A percentile compares a stretch with the other conserved stretches of the same genome.
Evolutionary conservation across 2,329 filamentous ascomycete species (phyloP).

Genomic region (Lasiodiplodia sp.): DNA sequence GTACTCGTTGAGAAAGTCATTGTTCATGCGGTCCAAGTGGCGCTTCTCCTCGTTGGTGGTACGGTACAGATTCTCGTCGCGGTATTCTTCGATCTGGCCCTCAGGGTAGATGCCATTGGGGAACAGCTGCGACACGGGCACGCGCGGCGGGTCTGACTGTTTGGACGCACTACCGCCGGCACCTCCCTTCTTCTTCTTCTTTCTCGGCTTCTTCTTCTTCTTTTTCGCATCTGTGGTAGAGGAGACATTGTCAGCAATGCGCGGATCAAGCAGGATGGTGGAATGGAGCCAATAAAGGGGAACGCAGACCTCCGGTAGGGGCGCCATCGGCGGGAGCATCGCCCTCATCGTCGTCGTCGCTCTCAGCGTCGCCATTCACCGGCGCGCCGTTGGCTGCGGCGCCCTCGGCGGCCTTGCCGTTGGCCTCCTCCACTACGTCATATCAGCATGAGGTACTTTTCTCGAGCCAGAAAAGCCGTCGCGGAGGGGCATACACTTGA

Average conservation of each 20-base stretch:
- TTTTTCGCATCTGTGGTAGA: slow-evolving; percentile 69
- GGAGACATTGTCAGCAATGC: slow-evolving; percentile 29
- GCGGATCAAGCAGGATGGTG: not conserved
- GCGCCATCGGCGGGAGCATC: slow-evolving; percentile 50
- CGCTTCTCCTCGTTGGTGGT: slow-evolving; percentile 87
- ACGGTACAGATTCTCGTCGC: slow-evolving; percentile 77
- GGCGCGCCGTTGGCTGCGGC: slow-evolving; percentile 31
- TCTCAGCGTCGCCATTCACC: slow-evolving; percentile 48
- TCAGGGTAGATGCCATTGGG: slow-evolving; percentile 75
- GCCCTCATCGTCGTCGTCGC: slow-evolving; percentile 61
- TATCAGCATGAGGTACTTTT: not conserved
- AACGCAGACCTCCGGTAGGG: slow-evolving; percentile 35
- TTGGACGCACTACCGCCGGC: slow-evolving; percentile 59
- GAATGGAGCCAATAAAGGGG: slow-evolving; percentile 12
- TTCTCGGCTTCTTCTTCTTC: slow-evolving; percentile 82
- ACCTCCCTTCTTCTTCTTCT: slow-evolving; percentile 68
- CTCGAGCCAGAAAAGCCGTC: not conserved
- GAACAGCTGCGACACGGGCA: slow-evolving; percentile 77
- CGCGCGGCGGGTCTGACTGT: slow-evolving; percentile 79
- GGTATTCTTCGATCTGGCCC: slow-evolving; percentile 80
- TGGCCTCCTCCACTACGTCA: slow-evolving; percentile 46
- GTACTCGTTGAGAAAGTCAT: slow-evolving; percentile 81
- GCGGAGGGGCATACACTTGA: slow-evolving; percentile 43
- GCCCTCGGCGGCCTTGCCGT: slow-evolving; percentile 42
- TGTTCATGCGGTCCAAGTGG: slow-evolving; percentile 80